Conservation (phyloP, 495 filamentous ascomycete species). For the Podospora tetraspora region DNA sequence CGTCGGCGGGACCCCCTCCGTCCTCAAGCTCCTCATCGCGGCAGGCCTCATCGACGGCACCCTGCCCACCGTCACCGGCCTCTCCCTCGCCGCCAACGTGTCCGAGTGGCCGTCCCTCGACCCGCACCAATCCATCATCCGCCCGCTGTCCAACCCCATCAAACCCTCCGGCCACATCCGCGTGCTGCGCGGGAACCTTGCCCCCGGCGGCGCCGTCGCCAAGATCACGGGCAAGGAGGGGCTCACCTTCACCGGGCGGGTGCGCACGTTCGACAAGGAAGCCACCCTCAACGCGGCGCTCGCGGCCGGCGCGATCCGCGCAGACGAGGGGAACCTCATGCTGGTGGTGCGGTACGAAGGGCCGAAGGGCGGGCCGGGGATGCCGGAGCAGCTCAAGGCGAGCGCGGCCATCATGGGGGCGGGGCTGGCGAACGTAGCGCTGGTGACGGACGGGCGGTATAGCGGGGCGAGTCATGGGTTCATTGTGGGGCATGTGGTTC, state of each 20-base stretch:
- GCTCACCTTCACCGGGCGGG: slow-evolving; percentile 71
- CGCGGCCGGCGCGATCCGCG: slow-evolving; percentile 58
- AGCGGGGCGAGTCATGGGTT: slow-evolving; percentile 90
- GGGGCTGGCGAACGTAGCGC: slow-evolving; percentile 76
- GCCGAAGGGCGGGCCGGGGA: slow-evolving; percentile 90
- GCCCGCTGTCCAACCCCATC: slow-evolving; percentile 75
- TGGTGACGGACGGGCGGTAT: slow-evolving; percentile 93
- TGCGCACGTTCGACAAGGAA: slow-evolving; percentile 90
- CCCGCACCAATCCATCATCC: slow-evolving; percentile 79
- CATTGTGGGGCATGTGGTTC: slow-evolving; percentile 91
- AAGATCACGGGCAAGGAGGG: slow-evolving; percentile 99
- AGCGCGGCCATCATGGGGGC: slow-evolving; percentile 91
- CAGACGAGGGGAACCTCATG: slow-evolving; percentile 71
- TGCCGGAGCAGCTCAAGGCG: slow-evolving; percentile 95
- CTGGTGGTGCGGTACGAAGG: slow-evolving; percentile 93
- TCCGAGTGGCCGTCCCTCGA: slow-evolving; percentile 72
- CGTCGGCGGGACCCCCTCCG: slow-evolving; percentile 83
- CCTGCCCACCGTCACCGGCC: slow-evolving; percentile 88
- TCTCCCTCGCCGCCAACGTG: slow-evolving; percentile 84
- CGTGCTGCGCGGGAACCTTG: slow-evolving; percentile 83
- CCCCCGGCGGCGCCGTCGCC: slow-evolving; percentile 86
- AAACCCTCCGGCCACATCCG: slow-evolving; percentile 85
- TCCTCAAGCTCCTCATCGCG: slow-evolving; percentile 87
- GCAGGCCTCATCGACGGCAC: slow-evolving; percentile 74
- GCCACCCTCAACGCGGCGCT: slow-evolving; percentile 70